Evolutionary conservation across 75 land plant genomes (phyloP), one percentile per base, ranked within the genome.

Genomic region (Adiantum capillusveneris): DNA sequence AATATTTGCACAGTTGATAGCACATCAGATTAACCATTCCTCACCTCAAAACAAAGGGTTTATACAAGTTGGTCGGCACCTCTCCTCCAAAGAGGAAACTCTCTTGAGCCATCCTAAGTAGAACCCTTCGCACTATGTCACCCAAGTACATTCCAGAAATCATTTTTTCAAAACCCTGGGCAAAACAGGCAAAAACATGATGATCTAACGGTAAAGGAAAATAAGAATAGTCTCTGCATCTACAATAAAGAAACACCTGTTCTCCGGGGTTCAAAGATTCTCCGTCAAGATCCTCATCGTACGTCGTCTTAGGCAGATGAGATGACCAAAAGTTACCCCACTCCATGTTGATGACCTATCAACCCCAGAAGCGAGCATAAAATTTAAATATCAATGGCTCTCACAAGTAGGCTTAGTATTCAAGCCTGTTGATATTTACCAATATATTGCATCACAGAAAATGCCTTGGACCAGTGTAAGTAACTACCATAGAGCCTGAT

Each of bases 111-210:
- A 89, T 70, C 56, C 56, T 75, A 56, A 82, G 60, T 44, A 89
- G 50, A 3, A 89, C 86, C 56, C 84, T 80, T 59, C 95, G 59
- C 25, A 86, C 91, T 53, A 86, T 75, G 37, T 89, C 95, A 57
- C 91, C 95, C 72, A 89, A 65, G 59, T 86, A 86, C 87, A 83
- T 83, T 45, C 91, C 91, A 22, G 91, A 89, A 16, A 83, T 60
- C 51, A 89, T 56, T 68, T 86, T 89, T 64, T 83, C 95, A 75
- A 79, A 88, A 28, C 71, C 68, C 88, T 81, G 73, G 57, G 52
- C 36, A 26, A 31, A 30, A 53, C 45, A 21, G 36, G 53, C 18
- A 56, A 44, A 65, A 34, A 57, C 44, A 34, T 41, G 25, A 29
- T 3, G 3, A 34, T 34, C 37, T 5, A 5, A 9, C 9, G 2